Conservation (phyloP, 1,139 yeast species). For the Kurtzmaniella quercitrusa region DNA sequence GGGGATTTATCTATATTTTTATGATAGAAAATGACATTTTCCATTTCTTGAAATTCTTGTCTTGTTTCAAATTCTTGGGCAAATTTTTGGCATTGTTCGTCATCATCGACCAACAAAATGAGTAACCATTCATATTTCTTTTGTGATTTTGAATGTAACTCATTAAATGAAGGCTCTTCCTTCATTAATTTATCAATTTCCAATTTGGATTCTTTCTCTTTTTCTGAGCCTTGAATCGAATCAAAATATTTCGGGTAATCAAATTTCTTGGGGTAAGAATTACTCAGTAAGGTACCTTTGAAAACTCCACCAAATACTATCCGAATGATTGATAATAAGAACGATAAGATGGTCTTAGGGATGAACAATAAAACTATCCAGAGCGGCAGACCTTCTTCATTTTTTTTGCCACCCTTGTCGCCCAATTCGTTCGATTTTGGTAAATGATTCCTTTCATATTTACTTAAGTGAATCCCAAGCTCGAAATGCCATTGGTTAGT, state of each 20-base stretch:
- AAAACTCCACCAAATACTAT: constrained; percentile 25
- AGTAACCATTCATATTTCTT: constrained; percentile 42
- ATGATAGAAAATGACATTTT: constrained; percentile 36
- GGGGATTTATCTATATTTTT: constrained; percentile 36
- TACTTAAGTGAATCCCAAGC: constrained; percentile 37
- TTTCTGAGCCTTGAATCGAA: background rate
- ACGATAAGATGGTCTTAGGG: constrained; percentile 37
- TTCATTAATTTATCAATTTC: constrained; percentile 15
- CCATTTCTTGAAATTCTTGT: constrained; percentile 25
- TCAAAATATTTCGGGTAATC: constrained; percentile 15
- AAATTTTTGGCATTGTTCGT: constrained; percentile 23
- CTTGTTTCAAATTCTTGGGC: constrained; percentile 23
- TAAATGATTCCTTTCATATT: background rate
- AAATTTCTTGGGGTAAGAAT: constrained; percentile 22
- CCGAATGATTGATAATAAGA: constrained; percentile 31
- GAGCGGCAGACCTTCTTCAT: constrained; percentile 25
- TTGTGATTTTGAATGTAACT: constrained; percentile 38
- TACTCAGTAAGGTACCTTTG: constrained; percentile 11
- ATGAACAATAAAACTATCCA: constrained; percentile 44
- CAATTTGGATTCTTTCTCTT: constrained; percentile 4
- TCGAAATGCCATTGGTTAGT: constrained; percentile 41
- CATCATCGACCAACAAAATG: constrained; percentile 36
- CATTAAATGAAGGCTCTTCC: constrained; percentile 34
- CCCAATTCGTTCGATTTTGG: background rate
- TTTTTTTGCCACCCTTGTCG: constrained; percentile 7